Base-by-base conservation (phyloP, 2,329 filamentous ascomycete species). In the Talaromyces atroroseus region DNA sequence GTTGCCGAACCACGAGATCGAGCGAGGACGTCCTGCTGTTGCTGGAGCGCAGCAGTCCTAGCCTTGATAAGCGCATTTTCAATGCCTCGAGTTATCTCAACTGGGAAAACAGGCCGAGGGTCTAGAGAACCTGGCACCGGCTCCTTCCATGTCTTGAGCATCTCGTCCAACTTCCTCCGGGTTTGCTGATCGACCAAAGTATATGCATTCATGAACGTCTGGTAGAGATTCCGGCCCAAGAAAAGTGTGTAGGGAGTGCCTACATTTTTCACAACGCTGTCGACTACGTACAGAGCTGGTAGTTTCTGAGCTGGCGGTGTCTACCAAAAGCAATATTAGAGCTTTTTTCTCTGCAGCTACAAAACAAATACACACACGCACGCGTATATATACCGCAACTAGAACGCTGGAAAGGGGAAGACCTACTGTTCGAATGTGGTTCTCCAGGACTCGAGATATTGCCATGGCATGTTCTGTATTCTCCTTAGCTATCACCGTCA, bases 211-310 rank as follows among this genome's bases (percentile, higher is more conserved):
- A 97, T 96, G 70, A 96, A 99, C 4, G 90, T 97, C 64, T 87
- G 84, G 74, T 92, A 97, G 40, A 99, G 83, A 67, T 92, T 92
- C 42, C 90, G 87, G 52, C 92, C 90, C 62, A 99, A 88, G 72
- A 96, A 97, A 12, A 97, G 81, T 0, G 92, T 97, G 74, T 99
- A 99, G 7, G 94, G 94, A 0, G 92, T 96, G 59, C 94, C 94
- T 60, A 99, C 91, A 78, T 99, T 97, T 75, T 99, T 99, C 69
- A 95, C 92, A 60, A 99, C 92, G 16, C 92, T 97, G 75, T 99
- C 94, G 68, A 99, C 86, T 62, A 99, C 90, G 75, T 97, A 99
- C 26, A 99, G 81, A n/a, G 94, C 90, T 18, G 94, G 92, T 2
- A 99, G 79, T 69, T 97, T 99, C 72, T 91, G 92, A 59, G 85